Conservation (phyloP, 2,329 filamentous ascomycete species). For the Colletotrichum neosansevieriae region DNA sequence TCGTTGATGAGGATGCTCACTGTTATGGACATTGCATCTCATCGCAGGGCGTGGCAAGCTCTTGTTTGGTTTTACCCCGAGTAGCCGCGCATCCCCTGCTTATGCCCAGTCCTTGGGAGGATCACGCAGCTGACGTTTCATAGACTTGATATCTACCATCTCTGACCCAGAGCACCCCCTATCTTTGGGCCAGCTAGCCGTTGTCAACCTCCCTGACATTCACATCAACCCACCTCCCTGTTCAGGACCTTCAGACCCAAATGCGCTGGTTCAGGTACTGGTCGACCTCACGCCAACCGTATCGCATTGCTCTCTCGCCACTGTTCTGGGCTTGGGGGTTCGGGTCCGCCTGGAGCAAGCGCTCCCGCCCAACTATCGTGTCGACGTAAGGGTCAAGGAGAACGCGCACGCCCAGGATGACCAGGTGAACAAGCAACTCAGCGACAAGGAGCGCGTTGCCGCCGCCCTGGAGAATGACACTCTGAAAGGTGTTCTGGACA, state of each 20-base stretch:
- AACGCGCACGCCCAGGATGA: slow-evolving; percentile 96
- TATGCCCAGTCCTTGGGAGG: slow-evolving; percentile 20
- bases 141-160: slow-evolving; percentile 94
- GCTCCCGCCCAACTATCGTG: slow-evolving; percentile 88
- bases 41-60: neutral
- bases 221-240: slow-evolving; percentile 78
- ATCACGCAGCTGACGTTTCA: slow-evolving; percentile 50
- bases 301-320: slow-evolving; percentile 95
- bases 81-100: slow-evolving; percentile 8
- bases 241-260: slow-evolving; percentile 61
- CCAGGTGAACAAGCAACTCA: slow-evolving; percentile 96
- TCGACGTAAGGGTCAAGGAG: slow-evolving; percentile 95
- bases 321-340: slow-evolving; percentile 94
- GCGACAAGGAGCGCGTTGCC: slow-evolving; percentile 95
- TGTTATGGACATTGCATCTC: neutral
- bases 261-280: slow-evolving; percentile 77
- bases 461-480: slow-evolving; percentile 95
- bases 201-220: slow-evolving; percentile 97
- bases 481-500: slow-evolving; percentile 86
- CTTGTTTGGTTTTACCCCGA: neutral
- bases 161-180: slow-evolving; percentile 97
- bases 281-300: slow-evolving; percentile 97
- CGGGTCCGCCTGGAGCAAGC: slow-evolving; percentile 91
- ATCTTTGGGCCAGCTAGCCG: slow-evolving; percentile 90
- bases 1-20: neutral